A percentile compares a stretch with the other conserved stretches of the same genome.
Conservation (phyloP, 1,284 basidiomycete genomes). For the Amylostereum chailletii region DNA sequence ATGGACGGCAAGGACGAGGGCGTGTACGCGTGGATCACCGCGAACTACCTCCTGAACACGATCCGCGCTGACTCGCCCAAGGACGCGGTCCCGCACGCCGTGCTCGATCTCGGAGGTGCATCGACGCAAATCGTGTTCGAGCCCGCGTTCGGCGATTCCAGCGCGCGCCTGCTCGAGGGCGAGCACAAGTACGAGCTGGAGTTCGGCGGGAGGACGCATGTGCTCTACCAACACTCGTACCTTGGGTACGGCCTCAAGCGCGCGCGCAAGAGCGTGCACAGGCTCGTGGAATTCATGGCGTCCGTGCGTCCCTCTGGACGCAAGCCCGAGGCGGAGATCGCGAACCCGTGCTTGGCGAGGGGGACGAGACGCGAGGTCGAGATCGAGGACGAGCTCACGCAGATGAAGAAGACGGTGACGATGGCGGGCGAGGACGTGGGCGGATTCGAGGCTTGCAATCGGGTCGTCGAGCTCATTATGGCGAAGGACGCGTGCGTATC, state of each 20-base stretch:
- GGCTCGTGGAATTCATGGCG: constrained; percentile 83
- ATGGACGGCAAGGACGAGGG: constrained; percentile 98
- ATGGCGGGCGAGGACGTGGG: constrained; percentile 80
- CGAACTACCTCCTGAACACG: constrained; percentile 83
- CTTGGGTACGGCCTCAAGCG: constrained; percentile 95
- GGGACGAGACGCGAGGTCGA: constrained; percentile 60
- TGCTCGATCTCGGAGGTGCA: constrained; percentile 93
- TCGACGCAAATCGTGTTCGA: constrained; percentile 98
- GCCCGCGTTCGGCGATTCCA: constrained; percentile 52
- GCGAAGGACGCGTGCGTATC: constrained; percentile 86
- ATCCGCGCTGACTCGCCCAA: constrained; percentile 50
- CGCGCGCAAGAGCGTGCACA: constrained; percentile 81
- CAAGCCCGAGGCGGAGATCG: constrained; percentile 33
- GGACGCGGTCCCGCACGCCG: constrained; percentile 69
- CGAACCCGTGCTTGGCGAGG: constrained; percentile 77
- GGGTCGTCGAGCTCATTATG: constrained; percentile 85
- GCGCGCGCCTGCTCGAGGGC: constrained; percentile 61
- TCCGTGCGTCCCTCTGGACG: constrained; percentile 27
- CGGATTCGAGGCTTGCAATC: constrained; percentile 79
- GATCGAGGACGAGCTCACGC: constrained; percentile 53
- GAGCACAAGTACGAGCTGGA: constrained; percentile 90
- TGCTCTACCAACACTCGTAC: constrained; percentile 92
- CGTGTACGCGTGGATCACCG: constrained; percentile 97
- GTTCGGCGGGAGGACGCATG: constrained; percentile 66
- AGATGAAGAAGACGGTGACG: constrained; percentile 51